Percentiles rank a stretch among this genome's conserved stretches.
phyloP scores from a whole-genome alignment of 2,329 filamentous ascomycete species.

The Cytospora leucostoma region DNA sequence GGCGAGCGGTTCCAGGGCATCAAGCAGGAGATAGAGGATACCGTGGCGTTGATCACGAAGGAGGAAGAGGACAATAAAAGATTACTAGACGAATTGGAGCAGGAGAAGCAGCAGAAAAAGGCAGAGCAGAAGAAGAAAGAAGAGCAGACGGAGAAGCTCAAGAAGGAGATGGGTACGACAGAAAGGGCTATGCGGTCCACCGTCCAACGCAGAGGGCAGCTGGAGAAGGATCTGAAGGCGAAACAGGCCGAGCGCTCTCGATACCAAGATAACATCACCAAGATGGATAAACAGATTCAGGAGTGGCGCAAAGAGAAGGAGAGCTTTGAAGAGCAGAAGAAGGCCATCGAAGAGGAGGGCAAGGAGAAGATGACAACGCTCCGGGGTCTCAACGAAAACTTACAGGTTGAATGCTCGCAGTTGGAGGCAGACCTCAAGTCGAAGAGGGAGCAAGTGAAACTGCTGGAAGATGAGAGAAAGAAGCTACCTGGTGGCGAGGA shows the following conservation, averaged over 20 bases:
- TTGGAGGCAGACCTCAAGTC: conserved; percentile 75
- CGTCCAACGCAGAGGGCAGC: conserved; percentile 76
- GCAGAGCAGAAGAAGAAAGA: conserved; percentile 85
- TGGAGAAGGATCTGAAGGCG: conserved; percentile 70
- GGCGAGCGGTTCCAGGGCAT: conserved; percentile 80
- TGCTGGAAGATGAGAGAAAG: conserved; percentile 70
- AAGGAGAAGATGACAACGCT: conserved; percentile 55
- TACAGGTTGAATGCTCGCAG: conserved; percentile 64
- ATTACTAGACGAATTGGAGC: conserved; percentile 67
- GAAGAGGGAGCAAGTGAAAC: conserved; percentile 70
- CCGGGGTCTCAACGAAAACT: conserved; percentile 55
- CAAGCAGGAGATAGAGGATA: conserved; percentile 80
- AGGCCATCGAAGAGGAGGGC: conserved; percentile 51
- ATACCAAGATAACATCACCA: conserved; percentile 67
- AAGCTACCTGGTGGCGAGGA: conserved; percentile 62
- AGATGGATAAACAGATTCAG: conserved; percentile 66
- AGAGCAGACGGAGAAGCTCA: conserved; percentile 81
- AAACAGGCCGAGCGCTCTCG: conserved; percentile 70
- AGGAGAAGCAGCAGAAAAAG: conserved; percentile 77
- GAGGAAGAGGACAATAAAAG: conserved; percentile 71
- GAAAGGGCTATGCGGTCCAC: conserved; percentile 80
- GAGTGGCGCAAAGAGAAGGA: conserved; percentile 60
- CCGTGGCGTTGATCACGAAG: conserved; percentile 67
- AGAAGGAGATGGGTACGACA: conserved; percentile 75
- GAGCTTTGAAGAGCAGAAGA: conserved; percentile 56